A percentile compares a stretch with the other conserved stretches of the same genome.
Conservation (phyloP, 805 yeast species). For the Lipomyces orientalis region DNA sequence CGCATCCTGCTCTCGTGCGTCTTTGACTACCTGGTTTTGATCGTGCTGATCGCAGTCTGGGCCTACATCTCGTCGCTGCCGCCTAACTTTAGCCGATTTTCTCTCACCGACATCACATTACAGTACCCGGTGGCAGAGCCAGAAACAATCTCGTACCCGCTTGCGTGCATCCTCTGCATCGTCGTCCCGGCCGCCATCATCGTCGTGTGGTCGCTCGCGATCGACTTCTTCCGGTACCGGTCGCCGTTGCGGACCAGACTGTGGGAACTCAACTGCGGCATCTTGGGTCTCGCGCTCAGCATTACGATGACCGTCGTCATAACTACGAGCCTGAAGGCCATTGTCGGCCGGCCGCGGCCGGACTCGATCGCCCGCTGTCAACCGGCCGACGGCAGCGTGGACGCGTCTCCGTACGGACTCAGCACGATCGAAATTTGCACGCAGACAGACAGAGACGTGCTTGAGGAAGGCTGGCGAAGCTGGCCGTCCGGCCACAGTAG, state of each 20-base stretch:
- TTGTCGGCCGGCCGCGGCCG: constrained; percentile 91
- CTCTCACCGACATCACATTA: constrained; percentile 73
- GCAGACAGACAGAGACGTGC: constrained; percentile 37
- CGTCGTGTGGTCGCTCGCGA: constrained; percentile 31
- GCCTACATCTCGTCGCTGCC: constrained; percentile 21
- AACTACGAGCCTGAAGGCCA: constrained; percentile 77
- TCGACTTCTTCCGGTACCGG: constrained; percentile 15
- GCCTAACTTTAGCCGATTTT: constrained; percentile 50
- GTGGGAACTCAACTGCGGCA: constrained; percentile 64
- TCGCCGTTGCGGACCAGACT: constrained; percentile 36
- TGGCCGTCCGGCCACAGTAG: constrained; percentile 66
- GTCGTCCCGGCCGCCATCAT: constrained; percentile 43
- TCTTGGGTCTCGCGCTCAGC: constrained; percentile 69
- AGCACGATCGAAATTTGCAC: constrained; percentile 48
- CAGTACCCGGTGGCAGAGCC: constrained; percentile 79
- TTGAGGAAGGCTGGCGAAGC: constrained; percentile 60
- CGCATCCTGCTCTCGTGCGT: constrained; percentile 33
- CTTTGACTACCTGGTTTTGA: constrained; percentile 31
- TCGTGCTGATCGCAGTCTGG: constrained; percentile 26
- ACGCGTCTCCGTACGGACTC: constrained; percentile 53
- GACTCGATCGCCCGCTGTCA: constrained; percentile 87
- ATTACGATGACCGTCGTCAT: constrained; percentile 63
- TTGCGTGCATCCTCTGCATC: constrained; percentile 52
- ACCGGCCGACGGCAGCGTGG: constrained; percentile 55
- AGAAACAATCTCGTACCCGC: constrained; percentile 69